A percentile compares a stretch with the other conserved stretches of the same genome.
Conservation (phyloP, 2,329 filamentous ascomycete genomes). For the Zopfia rhizophila region DNA sequence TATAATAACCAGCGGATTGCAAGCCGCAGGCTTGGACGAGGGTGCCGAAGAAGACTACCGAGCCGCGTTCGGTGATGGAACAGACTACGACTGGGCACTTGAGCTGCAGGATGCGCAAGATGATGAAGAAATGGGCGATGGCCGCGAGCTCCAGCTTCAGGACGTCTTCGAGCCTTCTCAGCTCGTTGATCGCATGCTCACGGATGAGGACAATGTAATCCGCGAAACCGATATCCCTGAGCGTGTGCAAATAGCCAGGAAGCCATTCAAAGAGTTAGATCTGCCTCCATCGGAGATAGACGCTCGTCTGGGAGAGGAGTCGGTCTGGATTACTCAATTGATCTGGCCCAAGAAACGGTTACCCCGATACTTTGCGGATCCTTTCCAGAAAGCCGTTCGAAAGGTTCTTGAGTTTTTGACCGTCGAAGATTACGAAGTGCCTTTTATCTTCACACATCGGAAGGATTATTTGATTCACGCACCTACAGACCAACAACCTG, state of each 20-base stretch:
- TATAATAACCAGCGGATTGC: conserved; percentile 75
- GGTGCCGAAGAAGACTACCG: conserved; percentile 96
- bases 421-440: conserved; percentile 92
- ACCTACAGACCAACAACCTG: conserved; percentile 71
- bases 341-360: conserved; percentile 89
- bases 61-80: conserved; percentile 93
- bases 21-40: conserved; percentile 87
- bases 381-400: conserved; percentile 87
- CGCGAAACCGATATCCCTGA: conserved; percentile 91
- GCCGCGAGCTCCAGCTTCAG: conserved; percentile 90
- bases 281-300: conserved; percentile 79
- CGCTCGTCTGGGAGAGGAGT: conserved; percentile 77
- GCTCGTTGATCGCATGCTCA: conserved; percentile 91
- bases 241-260: conserved; percentile 90
- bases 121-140: conserved; percentile 79
- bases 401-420: conserved; percentile 97
- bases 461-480: conserved; percentile 97
- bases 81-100: conserved; percentile 94
- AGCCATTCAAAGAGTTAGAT: conserved; percentile 84
- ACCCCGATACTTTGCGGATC: conserved; percentile 75
- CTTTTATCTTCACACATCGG: conserved; percentile 97
- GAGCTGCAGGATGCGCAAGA: conserved; percentile 86
- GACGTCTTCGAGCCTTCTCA: conserved; percentile 98
- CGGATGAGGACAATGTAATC: conserved; percentile 93
- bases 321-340: conserved; percentile 88